These are phyloP conservation scores for Strobilomyces confusus DNA, from an alignment of 768 basidiomycete genomes.

Conservation along the genomic window DNA sequence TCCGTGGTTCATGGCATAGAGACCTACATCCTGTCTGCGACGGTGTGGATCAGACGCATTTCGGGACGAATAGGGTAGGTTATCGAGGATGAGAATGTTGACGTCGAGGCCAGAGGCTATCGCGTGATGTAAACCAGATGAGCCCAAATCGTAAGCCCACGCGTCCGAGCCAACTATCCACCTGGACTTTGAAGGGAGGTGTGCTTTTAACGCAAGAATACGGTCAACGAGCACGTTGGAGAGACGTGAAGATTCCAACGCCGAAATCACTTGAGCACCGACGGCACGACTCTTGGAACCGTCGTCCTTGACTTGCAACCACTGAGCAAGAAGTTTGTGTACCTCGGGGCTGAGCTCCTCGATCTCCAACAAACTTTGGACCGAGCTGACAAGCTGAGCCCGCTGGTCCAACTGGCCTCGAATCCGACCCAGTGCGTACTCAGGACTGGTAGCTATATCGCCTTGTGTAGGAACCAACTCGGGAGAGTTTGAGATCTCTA, in stretches of 20 bases:
- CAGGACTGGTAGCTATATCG: slow-evolving; percentile 79
- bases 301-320: slow-evolving; percentile 78
- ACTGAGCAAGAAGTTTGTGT: slow-evolving; percentile 71
- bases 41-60: slow-evolving; percentile 64
- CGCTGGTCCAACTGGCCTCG: slow-evolving; percentile 78
- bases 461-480: slow-evolving; percentile 67
- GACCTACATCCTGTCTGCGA: slow-evolving; percentile 92
- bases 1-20: slow-evolving; percentile 98
- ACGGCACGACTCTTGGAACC: slow-evolving; percentile 53
- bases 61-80: slow-evolving; percentile 80
- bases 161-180: slow-evolving; percentile 99
- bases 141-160: slow-evolving; percentile 96
- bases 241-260: slow-evolving; percentile 41
- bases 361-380: slow-evolving; percentile 62
- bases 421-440: slow-evolving; percentile 90
- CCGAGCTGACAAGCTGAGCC: slow-evolving; percentile 56
- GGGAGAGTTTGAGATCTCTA: slow-evolving; percentile 86
- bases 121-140: slow-evolving; percentile 92
- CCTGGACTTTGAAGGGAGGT: slow-evolving; percentile 66
- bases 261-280: slow-evolving; percentile 52
- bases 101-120: slow-evolving; percentile 88
- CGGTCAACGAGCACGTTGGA: slow-evolving; percentile 46
- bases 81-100: slow-evolving; percentile 95
- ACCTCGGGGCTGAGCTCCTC: slow-evolving; percentile 47
- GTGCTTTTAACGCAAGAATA: slow-evolving; percentile 55